Evolutionary conservation across 306 rosid species (phyloP), one percentile per base, ranked within the genome.

Genomic region (Glycine soja): DNA sequence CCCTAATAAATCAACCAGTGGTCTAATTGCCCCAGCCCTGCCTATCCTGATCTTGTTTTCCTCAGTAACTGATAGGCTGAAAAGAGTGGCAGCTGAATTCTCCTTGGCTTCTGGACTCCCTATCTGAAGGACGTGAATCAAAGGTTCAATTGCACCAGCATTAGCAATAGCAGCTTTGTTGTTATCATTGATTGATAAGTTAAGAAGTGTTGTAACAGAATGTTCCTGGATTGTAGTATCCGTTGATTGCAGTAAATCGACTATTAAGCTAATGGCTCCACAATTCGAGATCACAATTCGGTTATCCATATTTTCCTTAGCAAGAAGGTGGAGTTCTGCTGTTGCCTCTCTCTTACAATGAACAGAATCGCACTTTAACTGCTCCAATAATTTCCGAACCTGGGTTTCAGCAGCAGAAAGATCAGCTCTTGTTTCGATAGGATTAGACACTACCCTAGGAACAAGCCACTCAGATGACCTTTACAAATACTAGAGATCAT

Each of bases 41-140:
- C 97, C 98, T 48, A 94, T 94, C 56, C 72, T 88, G 77, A 89
- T 83, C 86, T 89, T 94, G 84, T 90, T 91, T 68, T 92, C 97
- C 84, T 89, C 97, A 6, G 87, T 84, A 87, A 90, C 91, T 1
- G 97, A 90, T 54, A 94, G 86, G 80, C 98, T 94, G 76, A 84
- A 94, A 61, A 94, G 90, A 64, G 97, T 89, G 77, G 98, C 98
- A 16, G 98, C 95, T 24, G 98, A 84, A 79, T 94, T 94, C 88
- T 94, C 98, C 82, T 85, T 89, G 36, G 97, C 98, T 88, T 90
- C 97, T 2, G 92, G 78, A 47, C 90, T 89, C 75, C 98, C 98
- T 11, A 86, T 87, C 81, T 82, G 65, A 63, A 94, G 98, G 76
- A 94, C 98, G 76, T 87, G 88, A 81, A 94, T 91, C 24, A 94